Conservation (phyloP, 208 protist genomes). For the Crithidia bombi region DNA sequence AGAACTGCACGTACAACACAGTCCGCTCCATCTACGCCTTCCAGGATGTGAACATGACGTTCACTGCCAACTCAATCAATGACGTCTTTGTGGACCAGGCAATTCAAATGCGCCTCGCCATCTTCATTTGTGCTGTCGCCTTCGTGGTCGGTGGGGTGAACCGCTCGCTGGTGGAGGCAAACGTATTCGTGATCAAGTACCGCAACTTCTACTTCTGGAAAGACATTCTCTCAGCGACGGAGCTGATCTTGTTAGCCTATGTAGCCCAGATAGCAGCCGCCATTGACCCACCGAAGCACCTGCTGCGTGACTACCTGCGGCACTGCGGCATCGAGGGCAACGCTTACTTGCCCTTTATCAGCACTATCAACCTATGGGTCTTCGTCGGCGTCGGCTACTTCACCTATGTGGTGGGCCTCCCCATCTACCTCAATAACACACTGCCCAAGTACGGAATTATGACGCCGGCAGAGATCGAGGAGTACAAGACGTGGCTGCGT, state of each 20-base stretch:
- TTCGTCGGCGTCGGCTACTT: conserved; percentile 60
- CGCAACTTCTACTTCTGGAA: conserved; percentile 81
- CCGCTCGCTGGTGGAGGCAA: conserved; percentile 53
- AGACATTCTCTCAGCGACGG: conserved; percentile 68
- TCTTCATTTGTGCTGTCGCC: conserved; percentile 58
- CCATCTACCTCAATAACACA: conserved; percentile 73
- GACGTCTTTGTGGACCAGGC: conserved; percentile 79
- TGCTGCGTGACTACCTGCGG: conserved; percentile 64
- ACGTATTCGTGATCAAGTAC: conserved; percentile 65
- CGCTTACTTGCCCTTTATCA: conserved; percentile 63
- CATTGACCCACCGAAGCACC: conserved; percentile 29
- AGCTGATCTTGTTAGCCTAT: conserved; percentile 64
- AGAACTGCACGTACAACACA: conserved; percentile 49
- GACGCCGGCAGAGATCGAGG: conserved; percentile 64
- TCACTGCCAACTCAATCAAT: conserved; percentile 43
- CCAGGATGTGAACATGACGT: conserved; percentile 40
- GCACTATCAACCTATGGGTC: conserved; percentile 50
- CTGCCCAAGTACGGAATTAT: conserved; percentile 84
- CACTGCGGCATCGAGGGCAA: conserved; percentile 46
- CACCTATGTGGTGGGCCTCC: conserved; percentile 47
- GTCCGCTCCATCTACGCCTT: conserved; percentile 66
- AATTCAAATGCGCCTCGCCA: conserved; percentile 63
- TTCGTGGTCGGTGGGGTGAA: conserved; percentile 63
- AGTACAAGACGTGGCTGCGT: conserved; percentile 80
- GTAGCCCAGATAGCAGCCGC: conserved; percentile 50